These are phyloP conservation scores for Phytopythium mirpurense DNA, from an alignment of 352 stramenopile species.

Conservation along the genomic window DNA sequence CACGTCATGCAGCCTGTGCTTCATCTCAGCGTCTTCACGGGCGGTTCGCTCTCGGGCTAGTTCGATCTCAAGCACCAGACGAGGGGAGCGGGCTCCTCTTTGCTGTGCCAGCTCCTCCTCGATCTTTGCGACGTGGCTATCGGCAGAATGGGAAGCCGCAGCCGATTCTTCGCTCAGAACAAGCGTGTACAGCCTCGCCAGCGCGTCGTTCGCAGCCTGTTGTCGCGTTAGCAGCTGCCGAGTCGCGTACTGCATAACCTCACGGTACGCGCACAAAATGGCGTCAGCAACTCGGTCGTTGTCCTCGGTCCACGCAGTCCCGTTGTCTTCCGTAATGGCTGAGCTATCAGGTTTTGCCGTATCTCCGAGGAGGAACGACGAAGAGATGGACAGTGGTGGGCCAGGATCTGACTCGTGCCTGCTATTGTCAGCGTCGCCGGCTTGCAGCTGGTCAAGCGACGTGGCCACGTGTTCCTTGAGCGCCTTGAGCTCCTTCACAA, in stretches of 20 bases:
- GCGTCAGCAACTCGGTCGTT: conserved; percentile 52
- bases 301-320: conserved; percentile 18
- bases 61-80: conserved; percentile 32
- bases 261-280: conserved; percentile 46
- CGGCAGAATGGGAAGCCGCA: neutral
- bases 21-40: conserved; percentile 26
- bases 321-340: conserved; percentile 8
- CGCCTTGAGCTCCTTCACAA: conserved; percentile 66
- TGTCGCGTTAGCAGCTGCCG: conserved; percentile 27
- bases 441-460: conserved; percentile 44
- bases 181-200: conserved; percentile 22
- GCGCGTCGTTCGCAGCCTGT: conserved; percentile 15
- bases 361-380: conserved; percentile 5
- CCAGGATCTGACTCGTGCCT: conserved; percentile 1
- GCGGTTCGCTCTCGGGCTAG: conserved; percentile 21
- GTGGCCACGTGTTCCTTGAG: conserved; percentile 64
- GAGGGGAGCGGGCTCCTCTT: neutral
- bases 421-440: conserved; percentile 12
- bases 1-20: conserved; percentile 35
- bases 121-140: neutral
- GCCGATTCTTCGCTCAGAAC: conserved; percentile 9
- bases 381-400: conserved; percentile 13
- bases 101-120: neutral
- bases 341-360: neutral
- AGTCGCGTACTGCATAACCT: conserved; percentile 44